These are phyloP conservation scores for Fusarium sp. DNA, from an alignment of 2,329 filamentous ascomycete genomes.

Conservation along the genomic window DNA sequence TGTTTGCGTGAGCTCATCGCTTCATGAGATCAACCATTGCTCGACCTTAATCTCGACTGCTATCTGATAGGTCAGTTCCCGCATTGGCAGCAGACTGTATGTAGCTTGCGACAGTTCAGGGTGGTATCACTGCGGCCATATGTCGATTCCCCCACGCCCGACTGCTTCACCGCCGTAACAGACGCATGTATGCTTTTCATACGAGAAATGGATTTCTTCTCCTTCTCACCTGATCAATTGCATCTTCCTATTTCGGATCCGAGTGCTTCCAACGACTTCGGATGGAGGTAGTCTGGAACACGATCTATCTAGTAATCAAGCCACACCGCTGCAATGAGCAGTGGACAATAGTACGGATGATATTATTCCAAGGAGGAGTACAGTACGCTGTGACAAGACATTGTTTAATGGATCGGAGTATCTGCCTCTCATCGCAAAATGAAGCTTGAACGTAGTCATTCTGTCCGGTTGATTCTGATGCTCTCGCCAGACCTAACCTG, in stretches of 20 bases:
- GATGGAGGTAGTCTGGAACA: conserved; percentile 22
- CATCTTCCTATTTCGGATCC: conserved; percentile 25
- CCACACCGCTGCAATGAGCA: conserved; percentile 28
- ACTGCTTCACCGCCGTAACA: conserved; percentile 34
- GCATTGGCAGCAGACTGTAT: conserved; percentile 21
- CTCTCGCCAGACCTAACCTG: not conserved
- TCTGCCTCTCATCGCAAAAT: not conserved
- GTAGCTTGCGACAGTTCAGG: conserved; percentile 28
- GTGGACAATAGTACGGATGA: not conserved
- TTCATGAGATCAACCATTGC: conserved; percentile 20
- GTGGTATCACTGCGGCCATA: conserved; percentile 39
- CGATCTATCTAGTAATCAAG: conserved; percentile 6
- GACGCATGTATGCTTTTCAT: conserved; percentile 20
- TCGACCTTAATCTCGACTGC: conserved; percentile 22
- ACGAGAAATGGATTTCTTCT: conserved; percentile 19
- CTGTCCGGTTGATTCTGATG: not conserved
- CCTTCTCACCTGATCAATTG: conserved; percentile 33
- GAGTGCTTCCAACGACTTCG: conserved; percentile 8
- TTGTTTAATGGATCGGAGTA: not conserved
- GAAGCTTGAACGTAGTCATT: not conserved
- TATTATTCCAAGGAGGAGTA: not conserved
- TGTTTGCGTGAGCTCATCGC: conserved; percentile 28
- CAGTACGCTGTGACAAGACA: not conserved
- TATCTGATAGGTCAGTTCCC: conserved; percentile 23
- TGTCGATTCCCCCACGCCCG: conserved; percentile 27